Evolutionary conservation across 2,329 filamentous ascomycete genomes (phyloP).

Genomic region (Scopulariopsis brevicaulis): DNA sequence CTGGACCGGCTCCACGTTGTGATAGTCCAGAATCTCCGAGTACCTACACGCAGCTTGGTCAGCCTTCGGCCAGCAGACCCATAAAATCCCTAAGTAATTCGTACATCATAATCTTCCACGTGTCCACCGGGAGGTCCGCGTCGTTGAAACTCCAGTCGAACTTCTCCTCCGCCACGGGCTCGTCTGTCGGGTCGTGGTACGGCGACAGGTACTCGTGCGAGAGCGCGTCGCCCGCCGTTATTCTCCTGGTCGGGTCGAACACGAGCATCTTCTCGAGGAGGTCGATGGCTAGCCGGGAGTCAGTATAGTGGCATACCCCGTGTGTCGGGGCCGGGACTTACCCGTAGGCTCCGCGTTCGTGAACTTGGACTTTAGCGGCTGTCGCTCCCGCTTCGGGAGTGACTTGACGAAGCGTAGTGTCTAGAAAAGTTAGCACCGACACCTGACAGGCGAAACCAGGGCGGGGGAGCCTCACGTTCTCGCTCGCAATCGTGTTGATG

Average conservation of each 20-base stretch:
- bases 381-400: constrained; percentile 84
- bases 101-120: constrained; percentile 99
- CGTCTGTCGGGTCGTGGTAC: constrained; percentile 95
- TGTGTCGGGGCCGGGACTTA: constrained; percentile 26
- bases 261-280: constrained; percentile 95
- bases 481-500: constrained; percentile 95
- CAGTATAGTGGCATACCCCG: background rate
- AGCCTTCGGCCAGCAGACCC: background rate
- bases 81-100: constrained; percentile 15
- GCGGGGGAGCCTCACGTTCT: constrained; percentile 67
- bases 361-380: constrained; percentile 81
- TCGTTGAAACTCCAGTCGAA: constrained; percentile 99
- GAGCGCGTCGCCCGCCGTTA: constrained; percentile 77
- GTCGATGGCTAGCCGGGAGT: constrained; percentile 57
- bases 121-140: constrained; percentile 90
- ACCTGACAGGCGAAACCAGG: background rate
- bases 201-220: constrained; percentile 88
- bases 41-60: constrained; percentile 56
- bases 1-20: constrained; percentile 66
- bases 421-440: constrained; percentile 27
- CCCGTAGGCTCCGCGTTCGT: constrained; percentile 83
- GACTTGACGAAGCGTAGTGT: constrained; percentile 96
- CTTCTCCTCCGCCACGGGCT: constrained; percentile 91
- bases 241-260: constrained; percentile 93
- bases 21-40: constrained; percentile 96